Evolutionary conservation across 192 early-diverging fungal species (phyloP).

Genomic region (Bifiguratus adelaidae): DNA sequence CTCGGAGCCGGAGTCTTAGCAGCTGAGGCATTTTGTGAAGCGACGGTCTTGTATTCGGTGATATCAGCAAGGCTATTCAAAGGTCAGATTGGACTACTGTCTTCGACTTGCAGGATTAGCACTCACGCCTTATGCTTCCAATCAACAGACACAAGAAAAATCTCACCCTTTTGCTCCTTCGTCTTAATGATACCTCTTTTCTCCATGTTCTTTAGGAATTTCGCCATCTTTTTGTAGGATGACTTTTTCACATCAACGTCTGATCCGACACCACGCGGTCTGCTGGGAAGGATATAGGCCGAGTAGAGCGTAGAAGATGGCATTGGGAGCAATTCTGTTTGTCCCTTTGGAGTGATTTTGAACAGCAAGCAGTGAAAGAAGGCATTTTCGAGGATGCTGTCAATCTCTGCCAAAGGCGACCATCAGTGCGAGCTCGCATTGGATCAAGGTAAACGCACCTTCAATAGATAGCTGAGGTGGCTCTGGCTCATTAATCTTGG

Average conservation of each 20-base stretch:
- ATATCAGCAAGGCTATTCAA: too few species aligned
- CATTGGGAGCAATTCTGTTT: slow-evolving; percentile 59
- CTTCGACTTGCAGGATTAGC: slow-evolving; percentile 2
- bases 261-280: slow-evolving; percentile 32
- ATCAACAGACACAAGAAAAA: slow-evolving; percentile 43
- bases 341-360: slow-evolving; percentile 41
- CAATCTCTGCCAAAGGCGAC: slow-evolving; percentile 45
- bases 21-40: too few species aligned
- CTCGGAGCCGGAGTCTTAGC: slow-evolving; percentile 2
- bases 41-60: too few species aligned
- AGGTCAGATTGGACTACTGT: too few species aligned
- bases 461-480: background rate
- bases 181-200: slow-evolving; percentile 74
- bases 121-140: slow-evolving; percentile 47
- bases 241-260: slow-evolving; percentile 78
- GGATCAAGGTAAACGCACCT: background rate
- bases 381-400: slow-evolving; percentile 55
- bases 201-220: slow-evolving; percentile 83
- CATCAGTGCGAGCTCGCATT: background rate
- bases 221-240: slow-evolving; percentile 76
- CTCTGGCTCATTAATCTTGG: background rate
- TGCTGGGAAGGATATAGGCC: slow-evolving; percentile 58
- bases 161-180: slow-evolving; percentile 68
- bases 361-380: slow-evolving; percentile 62
- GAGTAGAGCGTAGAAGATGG: slow-evolving; percentile 66